Evolutionary conservation across 495 filamentous ascomycete genomes (phyloP).

Genomic region (Xylaria curta): DNA sequence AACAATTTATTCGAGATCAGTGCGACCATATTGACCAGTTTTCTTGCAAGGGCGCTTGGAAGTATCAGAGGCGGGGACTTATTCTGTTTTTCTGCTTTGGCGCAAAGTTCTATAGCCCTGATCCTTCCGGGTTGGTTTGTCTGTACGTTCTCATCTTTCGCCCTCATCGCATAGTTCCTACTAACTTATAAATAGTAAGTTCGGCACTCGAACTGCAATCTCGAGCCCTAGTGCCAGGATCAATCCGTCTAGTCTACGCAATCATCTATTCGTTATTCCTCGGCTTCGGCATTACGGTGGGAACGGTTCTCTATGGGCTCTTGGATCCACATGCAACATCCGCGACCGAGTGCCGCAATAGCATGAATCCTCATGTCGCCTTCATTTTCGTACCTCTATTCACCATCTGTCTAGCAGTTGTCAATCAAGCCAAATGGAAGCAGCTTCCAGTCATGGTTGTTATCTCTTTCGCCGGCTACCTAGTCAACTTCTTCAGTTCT

Average conservation of each 20-base stretch:
- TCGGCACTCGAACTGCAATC: conserved; percentile 90
- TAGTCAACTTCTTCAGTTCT: conserved; percentile 82
- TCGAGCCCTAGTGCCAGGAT: conserved; percentile 83
- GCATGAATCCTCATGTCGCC: conserved; percentile 66
- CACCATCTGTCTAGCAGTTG: conserved; percentile 78
- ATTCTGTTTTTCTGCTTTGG: conserved; percentile 93
- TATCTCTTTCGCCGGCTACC: conserved; percentile 84
- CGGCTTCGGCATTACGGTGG: conserved; percentile 96
- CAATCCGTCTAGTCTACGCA: conserved; percentile 93
- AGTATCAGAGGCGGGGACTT: conserved; percentile 71
- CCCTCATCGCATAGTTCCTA: neutral
- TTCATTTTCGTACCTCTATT: conserved; percentile 81
- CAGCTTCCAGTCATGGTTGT: conserved; percentile 86
- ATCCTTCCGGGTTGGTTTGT: conserved; percentile 92
- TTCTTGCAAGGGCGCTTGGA: conserved; percentile 85
- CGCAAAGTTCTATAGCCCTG: conserved; percentile 88
- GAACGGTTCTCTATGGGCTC: conserved; percentile 86
- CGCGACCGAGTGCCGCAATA: conserved; percentile 71
- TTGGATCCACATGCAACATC: conserved; percentile 78
- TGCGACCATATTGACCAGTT: conserved; percentile 86
- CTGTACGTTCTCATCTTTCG: conserved; percentile 39
- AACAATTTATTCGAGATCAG: conserved; percentile 92
- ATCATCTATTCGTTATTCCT: conserved; percentile 95
- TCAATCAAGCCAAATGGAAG: conserved; percentile 90
- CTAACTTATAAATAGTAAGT: conserved; percentile 47